These are phyloP conservation scores for Cercophora scortea DNA, from an alignment of 495 filamentous ascomycete species.

Conservation along the genomic window DNA sequence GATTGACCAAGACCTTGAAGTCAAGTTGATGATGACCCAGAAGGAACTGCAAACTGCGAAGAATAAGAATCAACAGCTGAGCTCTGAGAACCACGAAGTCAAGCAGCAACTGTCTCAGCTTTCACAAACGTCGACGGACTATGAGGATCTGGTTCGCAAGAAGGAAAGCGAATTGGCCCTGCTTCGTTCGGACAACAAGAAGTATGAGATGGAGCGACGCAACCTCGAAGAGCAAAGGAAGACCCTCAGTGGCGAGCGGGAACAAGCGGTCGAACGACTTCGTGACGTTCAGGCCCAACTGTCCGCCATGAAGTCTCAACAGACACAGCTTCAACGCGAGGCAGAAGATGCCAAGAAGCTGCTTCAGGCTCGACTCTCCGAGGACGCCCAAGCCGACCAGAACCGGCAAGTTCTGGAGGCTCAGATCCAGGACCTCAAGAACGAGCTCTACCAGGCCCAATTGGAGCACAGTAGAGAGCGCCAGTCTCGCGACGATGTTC, in stretches of 20 bases:
- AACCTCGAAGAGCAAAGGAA: conserved; percentile 68
- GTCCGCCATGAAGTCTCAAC: conserved; percentile 78
- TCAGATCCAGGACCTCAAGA: conserved; percentile 81
- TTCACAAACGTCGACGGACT: conserved; percentile 84
- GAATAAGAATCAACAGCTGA: conserved; percentile 63
- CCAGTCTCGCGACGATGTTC: conserved; percentile 94
- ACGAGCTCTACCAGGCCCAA: conserved; percentile 75
- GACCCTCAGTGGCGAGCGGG: conserved; percentile 62
- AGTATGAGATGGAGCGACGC: conserved; percentile 67
- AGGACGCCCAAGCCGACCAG: conserved; percentile 79
- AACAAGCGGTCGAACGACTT: conserved; percentile 68
- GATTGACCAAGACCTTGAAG: conserved; percentile 80
- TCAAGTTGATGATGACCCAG: conserved; percentile 74
- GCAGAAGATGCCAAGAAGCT: conserved; percentile 79
- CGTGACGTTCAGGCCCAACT: conserved; percentile 81
- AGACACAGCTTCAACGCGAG: conserved; percentile 74
- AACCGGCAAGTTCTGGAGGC: conserved; percentile 79
- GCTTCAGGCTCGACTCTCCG: conserved; percentile 79
- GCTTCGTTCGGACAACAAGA: conserved; percentile 74
- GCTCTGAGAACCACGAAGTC: conserved; percentile 75
- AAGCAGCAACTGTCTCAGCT: conserved; percentile 80
- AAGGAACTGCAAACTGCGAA: conserved; percentile 71
- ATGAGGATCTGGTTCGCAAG: conserved; percentile 82
- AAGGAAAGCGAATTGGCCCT: conserved; percentile 92
- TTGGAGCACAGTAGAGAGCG: conserved; percentile 84